Conservation (phyloP, 78 protist species). For the Dictyostelium intermedium region DNA sequence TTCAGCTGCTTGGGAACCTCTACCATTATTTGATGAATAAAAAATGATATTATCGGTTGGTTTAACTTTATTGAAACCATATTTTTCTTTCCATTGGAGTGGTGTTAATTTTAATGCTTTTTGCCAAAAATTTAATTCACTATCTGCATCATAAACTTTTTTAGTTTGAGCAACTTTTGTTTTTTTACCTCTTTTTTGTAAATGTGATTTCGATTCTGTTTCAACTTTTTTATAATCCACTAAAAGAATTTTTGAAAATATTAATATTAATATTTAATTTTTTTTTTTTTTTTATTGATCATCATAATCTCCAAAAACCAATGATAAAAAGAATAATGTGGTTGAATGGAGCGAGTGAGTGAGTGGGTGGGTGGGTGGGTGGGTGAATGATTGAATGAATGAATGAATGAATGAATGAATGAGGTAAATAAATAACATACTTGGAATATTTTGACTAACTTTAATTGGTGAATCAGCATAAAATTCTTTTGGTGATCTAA, state of each 20-base stretch:
- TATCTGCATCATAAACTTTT: constrained; percentile 13
- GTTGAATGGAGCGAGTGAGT: too few relatives aligned
- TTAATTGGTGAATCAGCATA: constrained; percentile 66
- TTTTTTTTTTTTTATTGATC: neutral
- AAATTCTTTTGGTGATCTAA: constrained; percentile 67
- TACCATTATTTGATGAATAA: constrained; percentile 65
- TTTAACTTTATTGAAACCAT: constrained; percentile 45
- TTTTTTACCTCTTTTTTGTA: constrained; percentile 25
- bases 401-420: neutral
- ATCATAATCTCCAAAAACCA: too few relatives aligned
- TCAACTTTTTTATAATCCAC: constrained; percentile 47
- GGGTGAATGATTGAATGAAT: neutral
- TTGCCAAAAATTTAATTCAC: constrained; percentile 66
- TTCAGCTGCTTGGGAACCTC: constrained; percentile 22
- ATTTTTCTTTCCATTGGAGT: constrained; percentile 69
- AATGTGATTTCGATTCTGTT: neutral
- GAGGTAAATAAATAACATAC: neutral
- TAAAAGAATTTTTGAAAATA: neutral
- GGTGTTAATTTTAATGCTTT: constrained; percentile 24
- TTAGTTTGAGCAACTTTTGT: neutral
- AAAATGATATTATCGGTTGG: constrained; percentile 15
- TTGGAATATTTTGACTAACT: constrained; percentile 42
- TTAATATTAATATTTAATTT: neutral
- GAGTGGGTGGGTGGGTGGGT: too few relatives aligned
- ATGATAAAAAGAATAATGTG: too few relatives aligned